Evolutionary conservation across 768 basidiomycete genomes (phyloP).

Genomic region (Hortiboletus flavorubellus): DNA sequence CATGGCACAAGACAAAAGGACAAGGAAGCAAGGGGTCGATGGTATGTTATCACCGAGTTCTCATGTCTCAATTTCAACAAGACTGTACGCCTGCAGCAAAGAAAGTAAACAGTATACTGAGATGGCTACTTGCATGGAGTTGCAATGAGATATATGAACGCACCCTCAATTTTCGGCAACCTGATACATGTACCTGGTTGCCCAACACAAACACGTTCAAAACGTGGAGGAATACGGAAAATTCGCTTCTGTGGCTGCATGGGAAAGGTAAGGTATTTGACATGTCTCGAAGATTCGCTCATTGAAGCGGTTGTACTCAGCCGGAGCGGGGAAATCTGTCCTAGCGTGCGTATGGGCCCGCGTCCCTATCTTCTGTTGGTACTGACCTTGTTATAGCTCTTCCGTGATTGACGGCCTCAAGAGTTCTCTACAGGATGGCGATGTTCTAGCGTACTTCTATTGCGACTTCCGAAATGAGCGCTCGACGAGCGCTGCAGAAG

Average conservation of each 20-base stretch:
- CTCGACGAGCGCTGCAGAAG: slow-evolving; percentile 3
- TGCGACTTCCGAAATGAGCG: slow-evolving; percentile 18
- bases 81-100: background rate
- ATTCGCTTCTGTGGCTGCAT: slow-evolving; percentile 11
- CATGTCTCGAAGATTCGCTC: background rate
- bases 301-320: background rate
- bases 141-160: background rate
- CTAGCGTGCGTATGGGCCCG: slow-evolving; percentile 6
- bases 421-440: background rate
- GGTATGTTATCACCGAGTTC: background rate
- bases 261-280: slow-evolving; percentile 10
- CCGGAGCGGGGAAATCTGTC: slow-evolving; percentile 16
- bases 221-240: background rate
- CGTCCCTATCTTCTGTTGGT: accelerated
- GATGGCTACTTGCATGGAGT: slow-evolving; percentile 2
- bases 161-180: background rate
- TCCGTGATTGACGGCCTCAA: slow-evolving; percentile 10
- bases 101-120: slow-evolving; percentile 1
- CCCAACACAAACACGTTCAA: background rate
- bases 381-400: slow-evolving; percentile 4
- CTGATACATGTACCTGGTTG: slow-evolving; percentile 13
- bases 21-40: background rate
- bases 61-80: background rate
- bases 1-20: background rate
- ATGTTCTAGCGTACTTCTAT: slow-evolving; percentile 15